Percentiles rank a stretch among this genome's conserved stretches.
Evolutionary conservation across 805 yeast species (phyloP).

Genomic region (Hanseniaspora lindneri): DNA sequence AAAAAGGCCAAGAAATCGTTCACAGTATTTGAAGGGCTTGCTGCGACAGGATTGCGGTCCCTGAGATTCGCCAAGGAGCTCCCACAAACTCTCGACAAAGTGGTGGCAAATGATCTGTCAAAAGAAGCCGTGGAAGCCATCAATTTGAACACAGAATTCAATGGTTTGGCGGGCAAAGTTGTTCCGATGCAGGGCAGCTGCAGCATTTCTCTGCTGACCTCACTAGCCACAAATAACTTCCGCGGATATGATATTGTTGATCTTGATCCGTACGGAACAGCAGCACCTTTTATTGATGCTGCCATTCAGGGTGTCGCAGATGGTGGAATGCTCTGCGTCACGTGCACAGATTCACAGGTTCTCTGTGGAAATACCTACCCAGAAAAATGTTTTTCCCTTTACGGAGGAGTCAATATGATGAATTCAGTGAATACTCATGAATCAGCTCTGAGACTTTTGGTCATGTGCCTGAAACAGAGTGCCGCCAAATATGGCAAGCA

Average conservation of each 20-base stretch:
- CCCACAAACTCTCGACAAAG: slow-evolving; percentile 48
- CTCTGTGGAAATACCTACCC: slow-evolving; percentile 94
- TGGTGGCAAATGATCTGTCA: slow-evolving; percentile 83
- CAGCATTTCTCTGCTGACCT: slow-evolving; percentile 58
- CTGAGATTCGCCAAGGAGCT: slow-evolving; percentile 87
- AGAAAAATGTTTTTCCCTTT: slow-evolving; percentile 87
- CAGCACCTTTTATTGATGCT: slow-evolving; percentile 87
- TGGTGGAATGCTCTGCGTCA: slow-evolving; percentile 75
- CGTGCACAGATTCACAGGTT: slow-evolving; percentile 94
- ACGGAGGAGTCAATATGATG: slow-evolving; percentile 85
- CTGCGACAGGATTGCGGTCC: slow-evolving; percentile 92
- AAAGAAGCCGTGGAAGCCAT: slow-evolving; percentile 79
- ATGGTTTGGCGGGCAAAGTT: slow-evolving; percentile 47
- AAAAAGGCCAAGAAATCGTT: slow-evolving; percentile 34
- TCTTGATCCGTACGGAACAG: slow-evolving; percentile 95
- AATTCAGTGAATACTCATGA: slow-evolving; percentile 78
- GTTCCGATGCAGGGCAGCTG: slow-evolving; percentile 77
- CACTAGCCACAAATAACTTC: slow-evolving; percentile 28
- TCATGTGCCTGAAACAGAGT: slow-evolving; percentile 59
- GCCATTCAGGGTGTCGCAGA: slow-evolving; percentile 77
- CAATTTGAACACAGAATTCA: slow-evolving; percentile 55
- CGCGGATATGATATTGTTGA: slow-evolving; percentile 72
- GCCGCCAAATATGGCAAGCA: slow-evolving; percentile 84
- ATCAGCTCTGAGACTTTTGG: slow-evolving; percentile 75
- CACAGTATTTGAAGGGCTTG: slow-evolving; percentile 67